Evolutionary conservation across 2,329 filamentous ascomycete species (phyloP).

Genomic region (Aureobasidium sp.): DNA sequence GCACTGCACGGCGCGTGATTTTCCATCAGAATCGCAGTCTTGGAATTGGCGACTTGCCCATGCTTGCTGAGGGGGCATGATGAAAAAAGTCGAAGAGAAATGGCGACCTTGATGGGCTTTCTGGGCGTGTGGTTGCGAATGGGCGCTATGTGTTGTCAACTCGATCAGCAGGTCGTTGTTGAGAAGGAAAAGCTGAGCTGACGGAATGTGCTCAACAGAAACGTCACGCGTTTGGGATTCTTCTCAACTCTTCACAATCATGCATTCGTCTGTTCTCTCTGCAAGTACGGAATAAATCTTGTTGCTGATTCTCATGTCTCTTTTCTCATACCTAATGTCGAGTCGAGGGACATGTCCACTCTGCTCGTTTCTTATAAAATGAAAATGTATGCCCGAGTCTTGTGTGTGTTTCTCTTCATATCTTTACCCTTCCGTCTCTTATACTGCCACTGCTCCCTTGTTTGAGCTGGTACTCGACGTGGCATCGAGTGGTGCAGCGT

Average conservation of each 20-base stretch:
- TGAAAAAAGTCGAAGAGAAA: background rate
- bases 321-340: background rate
- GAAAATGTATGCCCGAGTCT: background rate
- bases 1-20: slow-evolving; percentile 15
- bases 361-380: background rate
- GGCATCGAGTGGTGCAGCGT: slow-evolving; percentile 75
- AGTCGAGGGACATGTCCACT: background rate
- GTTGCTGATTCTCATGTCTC: slow-evolving; percentile 4
- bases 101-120: background rate
- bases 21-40: slow-evolving; percentile 13
- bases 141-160: background rate
- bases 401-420: background rate
- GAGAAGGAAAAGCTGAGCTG: no score
- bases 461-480: slow-evolving; percentile 6
- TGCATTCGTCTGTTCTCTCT: no score
- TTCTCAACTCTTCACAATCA: no score
- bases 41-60: slow-evolving; percentile 8
- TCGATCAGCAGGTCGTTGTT: background rate
- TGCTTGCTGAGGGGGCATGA: slow-evolving; percentile 13
- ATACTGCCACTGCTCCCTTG: slow-evolving; percentile 11
- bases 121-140: slow-evolving; percentile 1
- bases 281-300: background rate
- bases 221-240: no score
- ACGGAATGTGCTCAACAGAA: no score
- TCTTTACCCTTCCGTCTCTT: background rate